Evolutionary conservation across 2,329 filamentous ascomycete genomes (phyloP).

Genomic region (Penicillium sp.): DNA sequence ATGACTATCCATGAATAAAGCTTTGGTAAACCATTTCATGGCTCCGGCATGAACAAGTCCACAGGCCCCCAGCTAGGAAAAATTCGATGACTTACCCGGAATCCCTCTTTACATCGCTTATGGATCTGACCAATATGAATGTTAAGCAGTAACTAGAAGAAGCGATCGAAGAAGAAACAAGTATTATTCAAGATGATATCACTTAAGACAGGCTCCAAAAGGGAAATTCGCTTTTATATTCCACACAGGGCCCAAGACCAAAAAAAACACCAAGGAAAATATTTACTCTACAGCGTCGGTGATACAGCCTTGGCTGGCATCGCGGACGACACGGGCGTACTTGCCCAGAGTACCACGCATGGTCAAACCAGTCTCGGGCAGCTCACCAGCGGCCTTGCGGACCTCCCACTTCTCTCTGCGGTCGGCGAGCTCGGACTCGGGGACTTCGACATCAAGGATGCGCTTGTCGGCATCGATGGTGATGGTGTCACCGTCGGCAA

Average conservation of each 20-base stretch:
- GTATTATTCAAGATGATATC: conserved; percentile 22
- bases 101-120: too few species aligned
- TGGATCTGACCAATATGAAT: too few species aligned
- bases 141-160: too few species aligned
- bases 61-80: too few species aligned
- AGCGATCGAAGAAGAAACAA: conserved; percentile 2
- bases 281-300: conserved; percentile 44
- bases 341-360: conserved; percentile 69
- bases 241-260: conserved; percentile 16
- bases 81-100: too few species aligned
- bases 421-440: conserved; percentile 63
- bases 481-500: conserved; percentile 78
- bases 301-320: conserved; percentile 52
- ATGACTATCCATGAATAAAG: background rate
- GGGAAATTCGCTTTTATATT: conserved; percentile 25
- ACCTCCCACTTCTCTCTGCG: conserved; percentile 63
- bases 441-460: conserved; percentile 65
- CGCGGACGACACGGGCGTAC: conserved; percentile 58
- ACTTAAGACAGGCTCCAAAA: conserved; percentile 21
- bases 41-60: too few species aligned
- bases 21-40: background rate
- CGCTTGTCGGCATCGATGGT: conserved; percentile 79
- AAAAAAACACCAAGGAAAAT: conserved; percentile 4
- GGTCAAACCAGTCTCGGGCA: conserved; percentile 57
- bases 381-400: conserved; percentile 39